Conservation (phyloP, 805 yeast genomes). For the Spathaspora gorwiae region DNA sequence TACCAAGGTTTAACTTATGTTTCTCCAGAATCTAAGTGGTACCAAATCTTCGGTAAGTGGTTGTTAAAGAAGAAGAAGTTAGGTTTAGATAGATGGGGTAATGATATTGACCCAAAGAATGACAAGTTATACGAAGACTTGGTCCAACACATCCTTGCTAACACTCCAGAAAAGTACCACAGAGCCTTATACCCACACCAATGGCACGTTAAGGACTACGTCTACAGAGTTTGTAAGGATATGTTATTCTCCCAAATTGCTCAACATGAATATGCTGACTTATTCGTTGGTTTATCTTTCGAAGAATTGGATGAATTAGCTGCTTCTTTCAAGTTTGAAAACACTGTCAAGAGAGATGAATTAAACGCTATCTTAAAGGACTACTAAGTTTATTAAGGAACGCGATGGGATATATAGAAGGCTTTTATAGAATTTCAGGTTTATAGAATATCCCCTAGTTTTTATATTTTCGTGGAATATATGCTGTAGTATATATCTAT, state of each 20-base stretch:
- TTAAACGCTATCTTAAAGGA: conserved; percentile 31
- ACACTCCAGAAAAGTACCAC: conserved; percentile 38
- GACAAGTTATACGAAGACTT: conserved; percentile 33
- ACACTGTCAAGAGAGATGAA: conserved; percentile 37
- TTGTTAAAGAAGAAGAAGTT: conserved; percentile 38
- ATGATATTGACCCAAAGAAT: conserved; percentile 38
- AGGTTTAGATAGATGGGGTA: conserved; percentile 50
- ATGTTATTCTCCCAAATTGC: conserved; percentile 41
- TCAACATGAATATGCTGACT: conserved; percentile 44
- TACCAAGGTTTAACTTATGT: conserved; percentile 48
- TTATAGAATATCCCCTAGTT: too few relatives aligned
- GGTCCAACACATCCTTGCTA: conserved; percentile 31
- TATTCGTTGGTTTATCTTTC: conserved; percentile 35
- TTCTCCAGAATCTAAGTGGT: conserved; percentile 41
- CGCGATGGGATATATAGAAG: too few relatives aligned
- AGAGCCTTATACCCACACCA: conserved; percentile 37
- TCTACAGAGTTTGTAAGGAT: conserved; percentile 39
- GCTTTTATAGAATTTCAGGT: too few relatives aligned
- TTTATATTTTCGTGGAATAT: too few relatives aligned
- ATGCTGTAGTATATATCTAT: too few relatives aligned
- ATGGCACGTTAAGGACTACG: conserved; percentile 35
- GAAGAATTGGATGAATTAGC: conserved; percentile 50
- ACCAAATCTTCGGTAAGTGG: conserved; percentile 38
- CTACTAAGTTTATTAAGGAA: conserved; percentile 10
- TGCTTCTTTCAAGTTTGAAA: conserved; percentile 47